Evolutionary conservation across 2,329 filamentous ascomycete species (phyloP).

Genomic region (Erysiphe pulchra): DNA sequence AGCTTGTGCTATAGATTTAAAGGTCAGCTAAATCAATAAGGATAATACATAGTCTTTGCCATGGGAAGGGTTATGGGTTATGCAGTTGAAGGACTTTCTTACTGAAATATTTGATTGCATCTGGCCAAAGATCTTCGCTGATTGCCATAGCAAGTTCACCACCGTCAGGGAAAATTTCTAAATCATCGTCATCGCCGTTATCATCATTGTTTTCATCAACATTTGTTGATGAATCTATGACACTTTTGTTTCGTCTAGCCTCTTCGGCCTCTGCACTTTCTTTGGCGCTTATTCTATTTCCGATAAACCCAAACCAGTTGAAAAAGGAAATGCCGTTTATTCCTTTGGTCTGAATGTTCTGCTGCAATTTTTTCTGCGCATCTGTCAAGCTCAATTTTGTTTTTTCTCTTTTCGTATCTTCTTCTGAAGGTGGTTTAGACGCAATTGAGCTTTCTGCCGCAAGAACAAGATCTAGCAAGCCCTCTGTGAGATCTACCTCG

Average conservation of each 20-base stretch:
- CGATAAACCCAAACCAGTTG: slow-evolving; percentile 63
- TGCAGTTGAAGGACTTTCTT: slow-evolving; percentile 14
- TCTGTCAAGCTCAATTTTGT: slow-evolving; percentile 17
- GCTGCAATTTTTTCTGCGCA: slow-evolving; percentile 24
- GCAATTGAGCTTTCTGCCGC: slow-evolving; percentile 25
- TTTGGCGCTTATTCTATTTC: slow-evolving; percentile 41
- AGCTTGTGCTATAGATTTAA: slow-evolving; percentile 28
- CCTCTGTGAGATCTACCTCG: slow-evolving; percentile 59
- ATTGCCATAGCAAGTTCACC: slow-evolving; percentile 61
- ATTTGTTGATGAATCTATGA: slow-evolving; percentile 11
- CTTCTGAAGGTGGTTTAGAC: background rate
- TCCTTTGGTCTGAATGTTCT: slow-evolving; percentile 29
- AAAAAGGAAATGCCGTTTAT: slow-evolving; percentile 59
- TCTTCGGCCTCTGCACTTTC: slow-evolving; percentile 38
- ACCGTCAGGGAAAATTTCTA: slow-evolving; percentile 72
- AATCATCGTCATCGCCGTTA: slow-evolving; percentile 25
- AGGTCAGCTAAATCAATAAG: slow-evolving; percentile 1
- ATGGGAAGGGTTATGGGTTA: background rate
- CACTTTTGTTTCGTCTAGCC: slow-evolving; percentile 24
- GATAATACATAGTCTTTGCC: slow-evolving; percentile 14
- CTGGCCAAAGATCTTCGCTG: slow-evolving; percentile 70
- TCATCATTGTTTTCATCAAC: slow-evolving; percentile 18
- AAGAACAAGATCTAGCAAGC: slow-evolving; percentile 48
- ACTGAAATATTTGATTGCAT: slow-evolving; percentile 82
- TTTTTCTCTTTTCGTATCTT: background rate